These are phyloP conservation scores for Aspergillus proliferans DNA, from an alignment of 2,329 filamentous ascomycete genomes.

Conservation along the genomic window DNA sequence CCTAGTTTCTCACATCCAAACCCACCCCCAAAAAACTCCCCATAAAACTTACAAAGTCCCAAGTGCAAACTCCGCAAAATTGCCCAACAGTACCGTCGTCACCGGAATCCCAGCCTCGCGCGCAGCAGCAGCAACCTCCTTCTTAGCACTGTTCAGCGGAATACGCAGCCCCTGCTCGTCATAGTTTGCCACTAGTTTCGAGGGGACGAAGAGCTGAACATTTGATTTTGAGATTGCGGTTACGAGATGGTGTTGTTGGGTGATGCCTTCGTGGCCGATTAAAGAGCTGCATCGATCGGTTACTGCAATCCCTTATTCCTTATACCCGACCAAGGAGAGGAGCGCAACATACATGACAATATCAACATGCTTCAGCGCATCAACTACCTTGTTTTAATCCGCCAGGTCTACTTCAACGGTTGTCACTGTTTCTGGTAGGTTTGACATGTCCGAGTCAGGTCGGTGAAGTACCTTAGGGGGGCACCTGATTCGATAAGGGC, in stretches of 20 bases:
- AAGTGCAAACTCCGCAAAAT: constrained; percentile 12
- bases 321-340: background rate
- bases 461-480: constrained; percentile 10
- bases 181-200: constrained; percentile 8
- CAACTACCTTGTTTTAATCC: constrained; percentile 7
- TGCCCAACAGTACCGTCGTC: constrained; percentile 6
- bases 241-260: constrained; percentile 8
- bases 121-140: constrained; percentile 9
- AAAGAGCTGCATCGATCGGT: constrained; percentile 8
- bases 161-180: constrained; percentile 9
- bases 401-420: constrained; percentile 9
- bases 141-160: constrained; percentile 5
- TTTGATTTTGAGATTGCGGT: constrained; percentile 13
- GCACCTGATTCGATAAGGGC: constrained; percentile 11
- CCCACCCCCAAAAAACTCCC: background rate
- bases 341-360: constrained; percentile 12
- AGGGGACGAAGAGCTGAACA: constrained; percentile 14
- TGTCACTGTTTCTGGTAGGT: constrained; percentile 4
- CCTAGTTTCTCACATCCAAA: background rate
- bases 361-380: constrained; percentile 11
- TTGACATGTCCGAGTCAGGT: constrained; percentile 9
- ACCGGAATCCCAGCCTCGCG: constrained; percentile 11
- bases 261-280: constrained; percentile 11
- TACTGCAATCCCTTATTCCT: background rate
- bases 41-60: constrained; percentile 6